Percentiles rank a stretch among this genome's conserved stretches.
phyloP scores from a whole-genome alignment of 2,329 filamentous ascomycete species.

The Fusarium sp. region DNA sequence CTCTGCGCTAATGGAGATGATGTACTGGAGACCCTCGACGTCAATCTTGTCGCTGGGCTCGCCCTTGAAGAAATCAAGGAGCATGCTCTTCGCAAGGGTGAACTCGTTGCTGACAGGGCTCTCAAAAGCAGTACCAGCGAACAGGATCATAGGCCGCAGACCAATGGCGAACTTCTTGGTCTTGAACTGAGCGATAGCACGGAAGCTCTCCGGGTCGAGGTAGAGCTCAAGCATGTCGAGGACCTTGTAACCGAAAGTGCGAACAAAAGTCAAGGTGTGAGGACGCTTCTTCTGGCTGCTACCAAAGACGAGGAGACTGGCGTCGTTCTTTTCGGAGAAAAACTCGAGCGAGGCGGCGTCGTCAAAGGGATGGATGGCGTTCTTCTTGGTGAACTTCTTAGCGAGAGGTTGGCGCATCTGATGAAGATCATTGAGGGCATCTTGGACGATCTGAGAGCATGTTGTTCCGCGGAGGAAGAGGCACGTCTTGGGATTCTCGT shows the following conservation, averaged over 20 bases:
- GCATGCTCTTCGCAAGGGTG: slow-evolving; percentile 85
- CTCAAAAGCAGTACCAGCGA: slow-evolving; percentile 89
- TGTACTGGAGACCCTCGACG: slow-evolving; percentile 93
- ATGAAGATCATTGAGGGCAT: slow-evolving; percentile 86
- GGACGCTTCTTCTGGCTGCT: slow-evolving; percentile 95
- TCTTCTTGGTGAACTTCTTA: slow-evolving; percentile 97
- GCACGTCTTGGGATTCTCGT: slow-evolving; percentile 90
- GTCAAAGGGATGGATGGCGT: slow-evolving; percentile 94
- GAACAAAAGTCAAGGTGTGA: slow-evolving; percentile 84
- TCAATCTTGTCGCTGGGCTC: slow-evolving; percentile 82
- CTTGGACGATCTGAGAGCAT: slow-evolving; percentile 84
- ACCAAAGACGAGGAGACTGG: slow-evolving; percentile 85
- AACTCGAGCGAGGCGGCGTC: slow-evolving; percentile 90
- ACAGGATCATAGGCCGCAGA: slow-evolving; percentile 89
- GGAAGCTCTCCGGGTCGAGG: slow-evolving; percentile 79
- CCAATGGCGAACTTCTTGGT: slow-evolving; percentile 81
- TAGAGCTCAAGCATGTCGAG: slow-evolving; percentile 95
- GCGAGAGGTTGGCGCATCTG: slow-evolving; percentile 85
- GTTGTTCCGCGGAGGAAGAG: slow-evolving; percentile 90
- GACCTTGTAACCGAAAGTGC: slow-evolving; percentile 87
- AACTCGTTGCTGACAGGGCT: slow-evolving; percentile 83
- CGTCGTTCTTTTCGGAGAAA: slow-evolving; percentile 96
- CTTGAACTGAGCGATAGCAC: slow-evolving; percentile 80
- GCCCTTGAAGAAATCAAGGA: slow-evolving; percentile 92
- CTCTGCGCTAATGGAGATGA: slow-evolving; percentile 83